Conservation (phyloP, 305 asterid species). For the Salvia sclarea region DNA sequence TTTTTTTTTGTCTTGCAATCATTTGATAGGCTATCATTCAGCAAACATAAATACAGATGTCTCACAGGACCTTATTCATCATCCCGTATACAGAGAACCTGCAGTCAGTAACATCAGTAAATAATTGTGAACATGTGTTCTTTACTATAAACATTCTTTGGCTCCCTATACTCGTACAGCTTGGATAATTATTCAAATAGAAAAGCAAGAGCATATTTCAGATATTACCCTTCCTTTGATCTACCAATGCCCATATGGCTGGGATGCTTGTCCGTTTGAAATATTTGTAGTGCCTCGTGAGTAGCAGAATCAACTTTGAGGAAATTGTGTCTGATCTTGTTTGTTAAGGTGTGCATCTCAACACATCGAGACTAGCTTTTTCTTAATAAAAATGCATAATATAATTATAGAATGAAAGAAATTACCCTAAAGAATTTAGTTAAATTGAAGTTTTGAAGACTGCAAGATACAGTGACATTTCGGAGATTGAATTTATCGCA, state of each 20-base stretch:
- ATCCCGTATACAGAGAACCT: slow-evolving; percentile 96
- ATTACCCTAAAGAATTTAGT: background rate
- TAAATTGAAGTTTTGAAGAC: slow-evolving; percentile 22
- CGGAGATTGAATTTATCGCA: slow-evolving; percentile 67
- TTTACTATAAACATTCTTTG: slow-evolving; percentile 47
- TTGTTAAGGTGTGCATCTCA: slow-evolving; percentile 48
- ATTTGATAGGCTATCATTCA: slow-evolving; percentile 28
- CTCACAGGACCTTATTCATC: slow-evolving; percentile 88
- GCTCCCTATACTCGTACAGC: slow-evolving; percentile 55
- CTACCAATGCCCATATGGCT: slow-evolving; percentile 99
- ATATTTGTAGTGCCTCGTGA: slow-evolving; percentile 92
- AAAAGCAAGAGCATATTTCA: slow-evolving; percentile 34
- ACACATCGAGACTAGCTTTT: slow-evolving; percentile 32
- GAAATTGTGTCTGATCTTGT: slow-evolving; percentile 66
- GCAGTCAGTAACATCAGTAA: slow-evolving; percentile 44
- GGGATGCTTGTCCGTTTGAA: slow-evolving; percentile 96
- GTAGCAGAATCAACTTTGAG: slow-evolving; percentile 93
- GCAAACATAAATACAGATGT: slow-evolving; percentile 31
- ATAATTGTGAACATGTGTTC: slow-evolving; percentile 29
- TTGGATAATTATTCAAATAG: slow-evolving; percentile 28
- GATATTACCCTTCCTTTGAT: slow-evolving; percentile 94
- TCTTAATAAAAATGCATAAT: background rate
- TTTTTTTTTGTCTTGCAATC: slow-evolving; percentile 19
- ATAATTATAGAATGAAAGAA: slow-evolving; percentile 29
- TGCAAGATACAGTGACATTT: slow-evolving; percentile 83